Evolutionary conservation across 352 stramenopile genomes (phyloP), one percentile per base, ranked within the genome.

Genomic region (Detonula confervacea): DNA sequence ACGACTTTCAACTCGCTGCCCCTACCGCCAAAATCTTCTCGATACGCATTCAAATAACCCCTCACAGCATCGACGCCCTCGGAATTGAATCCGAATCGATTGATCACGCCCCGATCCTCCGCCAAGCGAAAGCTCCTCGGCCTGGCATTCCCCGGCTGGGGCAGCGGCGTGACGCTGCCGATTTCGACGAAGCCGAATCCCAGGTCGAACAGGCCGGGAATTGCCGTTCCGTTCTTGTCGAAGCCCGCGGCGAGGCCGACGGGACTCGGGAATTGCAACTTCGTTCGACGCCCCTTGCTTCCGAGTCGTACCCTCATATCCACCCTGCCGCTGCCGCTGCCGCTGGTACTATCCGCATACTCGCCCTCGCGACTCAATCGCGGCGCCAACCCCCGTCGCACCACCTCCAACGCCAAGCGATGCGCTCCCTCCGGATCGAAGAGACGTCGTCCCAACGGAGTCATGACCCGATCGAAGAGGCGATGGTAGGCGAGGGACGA

Each of bases 61-160:
- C 90, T 77, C 0, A 98, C 96, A 14, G 77, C 78, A 16, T 95
- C 91, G 2, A 97, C 72, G 0, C 97, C 97, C 24, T 96, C 83
- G 75, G 93, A 98, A 91, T 99, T 99, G 86, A 99, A 99, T 42
- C 96, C 97, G 87, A 98, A 99, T 67, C 97, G 92, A 81, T 99
- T 99, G 84, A 99, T 98, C 30, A 99, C 95, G 5, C 89, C 97
- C 18, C 87, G 75, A 83, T 99, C 96, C 78, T 98, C 96, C 1
- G 82, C 63, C 33, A 99, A 80, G n/a, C 96, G 93, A 83, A 99
- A 99, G 83, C 98, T 97, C 52, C 97, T 92, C 16, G 97, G 97
- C 80, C 97, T 97, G 8, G 95, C 84, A 90, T 99, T 99, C 11
- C 97, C 97, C 7, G 91, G 84, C 85, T 98, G 97, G 6, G 96